These are phyloP conservation scores for Alternaria sp. DNA, from an alignment of 2,329 filamentous ascomycete genomes.

Conservation along the genomic window DNA sequence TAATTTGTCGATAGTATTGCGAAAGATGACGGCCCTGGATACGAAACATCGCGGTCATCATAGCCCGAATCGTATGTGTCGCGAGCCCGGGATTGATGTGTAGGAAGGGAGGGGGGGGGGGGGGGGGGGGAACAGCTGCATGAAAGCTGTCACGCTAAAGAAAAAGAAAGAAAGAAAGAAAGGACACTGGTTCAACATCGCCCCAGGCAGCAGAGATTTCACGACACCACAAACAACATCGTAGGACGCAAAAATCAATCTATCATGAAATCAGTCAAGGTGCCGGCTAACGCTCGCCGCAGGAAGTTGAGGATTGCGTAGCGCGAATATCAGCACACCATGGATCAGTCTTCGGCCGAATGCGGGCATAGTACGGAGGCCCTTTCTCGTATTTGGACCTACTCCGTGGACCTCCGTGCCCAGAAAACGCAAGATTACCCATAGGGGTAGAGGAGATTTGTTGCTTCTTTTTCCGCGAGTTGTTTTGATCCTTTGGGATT, in stretches of 20 bases:
- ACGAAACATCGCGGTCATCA: not conserved
- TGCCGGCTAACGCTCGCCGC: not conserved
- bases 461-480: constrained; percentile 5
- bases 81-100: not conserved
- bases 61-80: not conserved
- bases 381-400: constrained; percentile 2
- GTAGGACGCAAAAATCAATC: not conserved
- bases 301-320: not conserved
- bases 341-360: not conserved
- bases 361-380: constrained; percentile 2
- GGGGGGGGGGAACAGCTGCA: not conserved
- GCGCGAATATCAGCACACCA: not conserved
- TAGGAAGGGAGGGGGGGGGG: too few species aligned
- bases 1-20: not conserved
- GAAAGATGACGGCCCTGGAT: not conserved
- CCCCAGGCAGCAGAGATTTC: not conserved
- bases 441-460: not conserved
- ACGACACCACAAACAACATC: not conserved
- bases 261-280: not conserved
- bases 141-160: not conserved
- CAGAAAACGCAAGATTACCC: not conserved
- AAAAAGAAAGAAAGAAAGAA: too few species aligned
- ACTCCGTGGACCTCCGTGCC: not conserved
- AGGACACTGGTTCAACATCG: not conserved
- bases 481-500: constrained; percentile 5